Conservation (phyloP, 306 rosid species). For the Cucumis melo region DNA sequence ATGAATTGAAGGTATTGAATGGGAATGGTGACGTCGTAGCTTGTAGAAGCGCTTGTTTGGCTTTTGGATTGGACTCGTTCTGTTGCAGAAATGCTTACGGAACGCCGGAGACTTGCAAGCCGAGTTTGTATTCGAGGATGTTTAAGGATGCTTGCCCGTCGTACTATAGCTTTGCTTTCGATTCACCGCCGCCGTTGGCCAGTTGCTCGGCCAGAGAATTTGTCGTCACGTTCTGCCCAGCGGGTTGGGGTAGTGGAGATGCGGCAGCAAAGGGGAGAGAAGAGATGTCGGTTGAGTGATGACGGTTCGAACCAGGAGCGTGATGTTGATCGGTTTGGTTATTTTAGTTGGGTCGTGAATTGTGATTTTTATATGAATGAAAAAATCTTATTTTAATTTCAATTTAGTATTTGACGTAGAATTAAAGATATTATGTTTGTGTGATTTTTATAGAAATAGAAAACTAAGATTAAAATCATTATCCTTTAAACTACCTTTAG, state of each 20-base stretch:
- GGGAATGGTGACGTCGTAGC: constrained; percentile 47
- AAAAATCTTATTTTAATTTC: neutral
- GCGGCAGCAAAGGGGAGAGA: neutral
- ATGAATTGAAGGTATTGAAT: constrained; percentile 41
- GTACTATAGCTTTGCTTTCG: constrained; percentile 72
- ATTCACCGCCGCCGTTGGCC: constrained; percentile 50
- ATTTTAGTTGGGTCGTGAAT: neutral
- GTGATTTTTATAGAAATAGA: no score
- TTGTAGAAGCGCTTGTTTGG: constrained; percentile 80
- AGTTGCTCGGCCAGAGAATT: constrained; percentile 43
- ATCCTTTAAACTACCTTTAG: no score
- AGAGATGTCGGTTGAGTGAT: neutral
- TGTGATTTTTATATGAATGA: neutral
- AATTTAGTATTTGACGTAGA: neutral
- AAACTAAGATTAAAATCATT: no score
- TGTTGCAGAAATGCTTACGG: constrained; percentile 66
- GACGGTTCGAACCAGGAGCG: neutral
- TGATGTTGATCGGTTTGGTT: neutral
- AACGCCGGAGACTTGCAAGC: constrained; percentile 47
- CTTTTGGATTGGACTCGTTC: constrained; percentile 46
- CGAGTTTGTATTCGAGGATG: constrained; percentile 54
- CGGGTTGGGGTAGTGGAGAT: constrained; percentile 31
- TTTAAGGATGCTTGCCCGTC: constrained; percentile 70
- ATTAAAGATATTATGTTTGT: no score
- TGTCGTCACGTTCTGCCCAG: constrained; percentile 60